Percentiles rank a stretch among this genome's conserved stretches.
phyloP scores from a whole-genome alignment of 1,284 basidiomycete genomes.

The Thelephora terrestris region DNA sequence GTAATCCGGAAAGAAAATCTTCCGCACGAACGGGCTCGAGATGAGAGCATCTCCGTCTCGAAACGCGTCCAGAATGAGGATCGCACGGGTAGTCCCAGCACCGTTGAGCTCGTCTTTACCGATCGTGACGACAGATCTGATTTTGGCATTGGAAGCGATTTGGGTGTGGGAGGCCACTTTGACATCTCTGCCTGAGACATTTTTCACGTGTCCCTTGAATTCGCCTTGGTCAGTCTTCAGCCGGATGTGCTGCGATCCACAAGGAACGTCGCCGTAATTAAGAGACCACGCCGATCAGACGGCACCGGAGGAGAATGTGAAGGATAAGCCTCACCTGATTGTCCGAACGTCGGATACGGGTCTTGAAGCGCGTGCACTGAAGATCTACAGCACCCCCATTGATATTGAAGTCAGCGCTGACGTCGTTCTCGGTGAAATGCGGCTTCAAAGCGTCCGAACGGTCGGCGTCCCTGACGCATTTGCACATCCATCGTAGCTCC shows the following conservation, averaged over 20 bases:
- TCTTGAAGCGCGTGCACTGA: conserved; percentile 30
- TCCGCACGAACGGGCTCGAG: conserved; percentile 46
- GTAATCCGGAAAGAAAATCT: conserved; percentile 44
- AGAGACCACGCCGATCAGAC: too few relatives aligned
- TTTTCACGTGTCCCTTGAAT: not conserved
- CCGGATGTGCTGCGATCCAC: too few relatives aligned
- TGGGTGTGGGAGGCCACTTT: not conserved
- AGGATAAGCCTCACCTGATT: not conserved
- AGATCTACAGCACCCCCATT: conserved; percentile 20
- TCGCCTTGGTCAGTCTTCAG: too few relatives aligned
- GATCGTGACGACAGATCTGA: conserved; percentile 24
- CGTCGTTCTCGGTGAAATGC: conserved; percentile 27
- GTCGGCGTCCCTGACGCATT: conserved; percentile 37
- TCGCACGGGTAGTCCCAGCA: conserved; percentile 37
- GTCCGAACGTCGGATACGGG: conserved; percentile 24
- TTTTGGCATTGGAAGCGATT: not conserved
- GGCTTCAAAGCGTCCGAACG: conserved; percentile 39
- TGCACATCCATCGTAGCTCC: conserved; percentile 31
- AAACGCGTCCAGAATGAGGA: conserved; percentile 36
- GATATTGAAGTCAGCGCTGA: conserved; percentile 18
- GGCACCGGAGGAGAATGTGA: too few relatives aligned
- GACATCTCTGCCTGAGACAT: not conserved
- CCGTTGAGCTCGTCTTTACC: conserved; percentile 43
- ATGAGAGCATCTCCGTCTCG: conserved; percentile 34
- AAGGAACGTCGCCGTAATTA: too few relatives aligned